phyloP scores from a whole-genome alignment of 2,329 filamentous ascomycete species.

The Rutstroemia sp. region DNA sequence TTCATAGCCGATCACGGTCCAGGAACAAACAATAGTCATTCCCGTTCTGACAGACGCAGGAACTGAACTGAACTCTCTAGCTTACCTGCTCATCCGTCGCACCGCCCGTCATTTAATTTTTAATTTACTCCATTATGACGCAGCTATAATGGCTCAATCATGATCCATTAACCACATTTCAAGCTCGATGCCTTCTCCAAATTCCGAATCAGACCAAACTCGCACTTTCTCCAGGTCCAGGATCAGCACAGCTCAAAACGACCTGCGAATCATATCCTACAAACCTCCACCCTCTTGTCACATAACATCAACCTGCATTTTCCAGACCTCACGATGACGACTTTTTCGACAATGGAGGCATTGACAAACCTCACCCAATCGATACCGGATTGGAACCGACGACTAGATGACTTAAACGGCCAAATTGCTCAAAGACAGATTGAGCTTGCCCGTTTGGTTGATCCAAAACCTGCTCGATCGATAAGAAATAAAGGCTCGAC shows the following conservation, averaged over 20 bases:
- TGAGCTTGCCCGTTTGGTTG: slow-evolving; percentile 46
- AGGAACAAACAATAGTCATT: not conserved
- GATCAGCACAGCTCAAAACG: not conserved
- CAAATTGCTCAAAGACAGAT: slow-evolving; percentile 55
- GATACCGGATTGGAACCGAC: slow-evolving; percentile 52
- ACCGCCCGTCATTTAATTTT: not conserved
- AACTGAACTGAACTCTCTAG: not conserved
- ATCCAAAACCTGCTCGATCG: slow-evolving; percentile 30
- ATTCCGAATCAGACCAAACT: not conserved
- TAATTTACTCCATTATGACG: not conserved
- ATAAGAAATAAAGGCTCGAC: slow-evolving; percentile 30
- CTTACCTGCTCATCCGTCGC: not conserved
- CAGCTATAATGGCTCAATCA: not conserved
- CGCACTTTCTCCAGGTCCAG: not conserved
- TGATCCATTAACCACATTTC: not conserved
- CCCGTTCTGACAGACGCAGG: not conserved
- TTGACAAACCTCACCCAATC: slow-evolving; percentile 47
- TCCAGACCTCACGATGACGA: slow-evolving; percentile 10
- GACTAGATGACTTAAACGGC: slow-evolving; percentile 51
- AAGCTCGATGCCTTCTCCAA: not conserved
- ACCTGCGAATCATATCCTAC: not conserved
- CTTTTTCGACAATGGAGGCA: slow-evolving; percentile 40
- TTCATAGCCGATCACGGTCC: not conserved
- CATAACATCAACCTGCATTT: not conserved
- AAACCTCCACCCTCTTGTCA: not conserved